Evolutionary conservation across 345 rosid genomes (phyloP).

Genomic region (Kernera saxatilis): DNA sequence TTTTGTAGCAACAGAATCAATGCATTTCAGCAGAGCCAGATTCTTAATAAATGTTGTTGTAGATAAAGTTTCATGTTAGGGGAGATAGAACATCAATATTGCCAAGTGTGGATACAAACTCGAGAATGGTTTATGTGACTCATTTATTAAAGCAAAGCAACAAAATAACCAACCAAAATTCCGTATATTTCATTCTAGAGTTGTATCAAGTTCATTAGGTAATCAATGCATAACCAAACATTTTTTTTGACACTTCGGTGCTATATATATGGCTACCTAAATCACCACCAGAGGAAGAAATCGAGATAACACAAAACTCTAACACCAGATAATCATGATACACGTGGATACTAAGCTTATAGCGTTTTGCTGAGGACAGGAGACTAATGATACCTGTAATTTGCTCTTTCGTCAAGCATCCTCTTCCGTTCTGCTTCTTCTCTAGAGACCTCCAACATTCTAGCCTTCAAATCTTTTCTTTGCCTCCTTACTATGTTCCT

Average conservation of each 20-base stretch:
- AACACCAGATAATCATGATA: neutral
- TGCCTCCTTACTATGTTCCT: conserved; percentile 72
- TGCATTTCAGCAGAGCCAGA: neutral
- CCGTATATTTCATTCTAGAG: too few relatives aligned
- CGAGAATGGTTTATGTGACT: neutral
- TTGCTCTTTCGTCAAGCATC: conserved; percentile 84
- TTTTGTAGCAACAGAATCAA: neutral
- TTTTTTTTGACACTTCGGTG: too few relatives aligned
- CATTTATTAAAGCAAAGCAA: neutral
- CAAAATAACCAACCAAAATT: too few relatives aligned
- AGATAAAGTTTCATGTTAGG: neutral
- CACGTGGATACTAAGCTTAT: neutral
- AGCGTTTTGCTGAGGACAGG: neutral
- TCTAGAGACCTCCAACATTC: conserved; percentile 86
- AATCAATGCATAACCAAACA: too few relatives aligned
- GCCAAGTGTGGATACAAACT: neutral
- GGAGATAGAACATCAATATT: neutral
- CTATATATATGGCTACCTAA: too few relatives aligned
- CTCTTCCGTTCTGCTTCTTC: conserved; percentile 93
- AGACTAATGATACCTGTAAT: conserved; percentile 54
- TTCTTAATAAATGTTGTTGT: neutral
- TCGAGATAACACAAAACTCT: too few relatives aligned
- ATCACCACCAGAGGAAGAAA: too few relatives aligned
- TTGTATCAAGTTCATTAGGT: too few relatives aligned
- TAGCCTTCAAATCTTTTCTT: conserved; percentile 75